These are phyloP conservation scores for Boletus vinaceobasis DNA, from an alignment of 768 basidiomycete species.

Conservation along the genomic window DNA sequence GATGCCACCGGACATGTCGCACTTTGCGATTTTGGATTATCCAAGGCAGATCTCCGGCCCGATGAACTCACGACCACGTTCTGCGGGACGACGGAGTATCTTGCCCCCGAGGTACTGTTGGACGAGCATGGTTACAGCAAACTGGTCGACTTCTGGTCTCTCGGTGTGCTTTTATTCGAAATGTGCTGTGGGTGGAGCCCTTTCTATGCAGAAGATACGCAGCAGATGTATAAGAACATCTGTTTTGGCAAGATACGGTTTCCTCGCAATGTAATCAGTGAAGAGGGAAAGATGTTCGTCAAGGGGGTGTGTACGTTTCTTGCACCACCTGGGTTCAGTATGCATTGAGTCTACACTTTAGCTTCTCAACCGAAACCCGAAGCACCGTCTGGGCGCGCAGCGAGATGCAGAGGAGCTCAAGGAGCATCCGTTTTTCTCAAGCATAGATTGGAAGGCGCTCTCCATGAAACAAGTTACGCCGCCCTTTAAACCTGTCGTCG, in stretches of 20 bases:
- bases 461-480: conserved; percentile 87
- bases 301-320: conserved; percentile 73
- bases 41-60: conserved; percentile 89
- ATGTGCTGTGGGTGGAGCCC: conserved; percentile 99
- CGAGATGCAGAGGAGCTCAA: conserved; percentile 93
- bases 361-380: conserved; percentile 98
- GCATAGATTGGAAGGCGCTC: conserved; percentile 89
- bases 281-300: conserved; percentile 98
- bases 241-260: conserved; percentile 99
- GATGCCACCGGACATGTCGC: conserved; percentile 99
- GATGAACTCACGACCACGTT: conserved; percentile 99
- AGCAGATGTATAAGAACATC: conserved; percentile 99
- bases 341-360: conserved; percentile 33
- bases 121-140: conserved; percentile 99
- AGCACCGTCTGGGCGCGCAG: conserved; percentile 88
- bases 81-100: conserved; percentile 97
- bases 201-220: conserved; percentile 98
- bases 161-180: conserved; percentile 95
- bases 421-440: conserved; percentile 90
- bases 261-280: conserved; percentile 93
- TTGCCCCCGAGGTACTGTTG: conserved; percentile 96
- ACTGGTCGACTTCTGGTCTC: conserved; percentile 97
- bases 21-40: conserved; percentile 96
- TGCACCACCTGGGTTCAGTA: conserved; percentile 6
- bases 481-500: conserved; percentile 96